Evolutionary conservation across 306 rosid species (phyloP).

Genomic region (Gleditsia sinensis): DNA sequence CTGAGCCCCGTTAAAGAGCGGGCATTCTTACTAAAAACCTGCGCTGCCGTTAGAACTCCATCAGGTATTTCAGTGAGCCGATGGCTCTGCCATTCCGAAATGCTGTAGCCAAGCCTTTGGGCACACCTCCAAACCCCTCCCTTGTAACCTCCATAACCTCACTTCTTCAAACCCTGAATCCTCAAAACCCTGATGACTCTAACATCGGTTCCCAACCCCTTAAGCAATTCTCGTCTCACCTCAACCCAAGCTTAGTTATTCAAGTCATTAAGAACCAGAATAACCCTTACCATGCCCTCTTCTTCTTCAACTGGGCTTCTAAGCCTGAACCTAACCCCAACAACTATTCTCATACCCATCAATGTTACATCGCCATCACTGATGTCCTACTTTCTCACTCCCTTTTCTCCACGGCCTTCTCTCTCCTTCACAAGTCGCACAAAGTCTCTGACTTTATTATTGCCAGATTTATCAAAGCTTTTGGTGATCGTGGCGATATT

Average conservation of each 20-base stretch:
- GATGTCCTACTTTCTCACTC: conserved; percentile 45
- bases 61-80: not conserved
- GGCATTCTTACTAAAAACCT: no score
- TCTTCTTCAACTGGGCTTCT: conserved; percentile 48
- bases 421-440: conserved; percentile 43
- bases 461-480: conserved; percentile 46
- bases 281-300: conserved; percentile 35
- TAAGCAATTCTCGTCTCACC: conserved; percentile 24
- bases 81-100: not conserved
- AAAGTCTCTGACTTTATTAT: conserved; percentile 40
- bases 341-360: conserved; percentile 21
- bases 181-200: conserved; percentile 30
- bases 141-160: conserved; percentile 38
- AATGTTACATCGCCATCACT: conserved; percentile 40
- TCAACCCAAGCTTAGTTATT: conserved; percentile 32
- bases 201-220: conserved; percentile 38
- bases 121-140: conserved; percentile 18
- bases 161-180: conserved; percentile 45
- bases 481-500: conserved; percentile 43
- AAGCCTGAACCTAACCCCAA: conserved; percentile 29
- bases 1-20: no score
- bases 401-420: conserved; percentile 49
- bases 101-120: not conserved
- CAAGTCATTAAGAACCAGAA: conserved; percentile 24
- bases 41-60: no score